These are phyloP conservation scores for Leccinum cinnamomeum DNA, from an alignment of 1,284 basidiomycete genomes.

Conservation along the genomic window DNA sequence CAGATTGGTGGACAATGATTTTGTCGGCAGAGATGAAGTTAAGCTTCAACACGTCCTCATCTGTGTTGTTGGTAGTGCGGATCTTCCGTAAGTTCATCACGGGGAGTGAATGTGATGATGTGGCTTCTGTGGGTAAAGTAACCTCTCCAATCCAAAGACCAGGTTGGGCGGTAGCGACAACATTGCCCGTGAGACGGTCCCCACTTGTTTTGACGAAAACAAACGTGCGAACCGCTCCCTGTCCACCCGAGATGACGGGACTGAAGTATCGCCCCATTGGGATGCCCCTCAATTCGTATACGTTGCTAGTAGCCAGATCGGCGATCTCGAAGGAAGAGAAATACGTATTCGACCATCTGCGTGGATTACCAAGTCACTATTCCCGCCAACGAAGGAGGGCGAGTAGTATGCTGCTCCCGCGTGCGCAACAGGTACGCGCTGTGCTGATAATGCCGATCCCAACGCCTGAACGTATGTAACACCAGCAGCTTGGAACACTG, in stretches of 20 bases:
- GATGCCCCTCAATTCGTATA: constrained; percentile 52
- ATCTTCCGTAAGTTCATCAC: constrained; percentile 45
- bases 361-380: constrained; percentile 54
- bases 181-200: constrained; percentile 57
- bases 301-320: constrained; percentile 45
- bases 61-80: constrained; percentile 43
- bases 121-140: constrained; percentile 41
- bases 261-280: constrained; percentile 65
- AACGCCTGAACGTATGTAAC: constrained; percentile 57
- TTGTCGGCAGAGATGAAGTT: constrained; percentile 50
- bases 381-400: constrained; percentile 59
- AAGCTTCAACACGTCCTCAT: constrained; percentile 42
- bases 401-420: constrained; percentile 60
- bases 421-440: constrained; percentile 49
- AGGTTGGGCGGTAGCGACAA: constrained; percentile 59
- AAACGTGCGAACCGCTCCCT: constrained; percentile 45
- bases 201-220: constrained; percentile 65
- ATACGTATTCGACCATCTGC: constrained; percentile 62
- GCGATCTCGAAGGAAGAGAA: constrained; percentile 68
- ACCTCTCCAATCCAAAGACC: constrained; percentile 66
- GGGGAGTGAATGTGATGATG: constrained; percentile 29
- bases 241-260: constrained; percentile 48
- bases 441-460: constrained; percentile 24
- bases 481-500: constrained; percentile 67
- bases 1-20: constrained; percentile 58